These are phyloP conservation scores for Citrus cavaleriei DNA, from an alignment of 345 rosid genomes.

Conservation along the genomic window DNA sequence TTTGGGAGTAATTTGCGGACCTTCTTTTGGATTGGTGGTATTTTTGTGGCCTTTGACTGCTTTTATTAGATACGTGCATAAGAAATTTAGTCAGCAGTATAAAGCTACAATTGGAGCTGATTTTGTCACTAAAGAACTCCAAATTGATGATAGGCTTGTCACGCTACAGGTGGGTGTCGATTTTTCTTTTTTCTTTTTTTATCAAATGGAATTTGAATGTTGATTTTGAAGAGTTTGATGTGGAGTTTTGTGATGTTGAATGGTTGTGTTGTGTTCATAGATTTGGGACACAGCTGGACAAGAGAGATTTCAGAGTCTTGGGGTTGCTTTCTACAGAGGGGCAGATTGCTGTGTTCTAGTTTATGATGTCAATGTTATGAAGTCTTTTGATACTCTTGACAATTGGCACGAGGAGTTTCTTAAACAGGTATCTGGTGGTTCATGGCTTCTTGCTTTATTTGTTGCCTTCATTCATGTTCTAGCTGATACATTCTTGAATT, in stretches of 20 bases:
- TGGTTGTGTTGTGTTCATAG: slow-evolving; percentile 29
- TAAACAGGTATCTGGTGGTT: slow-evolving; percentile 60
- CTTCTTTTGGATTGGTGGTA: neutral
- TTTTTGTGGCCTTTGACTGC: slow-evolving; percentile 19
- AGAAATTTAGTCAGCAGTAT: slow-evolving; percentile 93
- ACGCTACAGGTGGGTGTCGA: slow-evolving; percentile 65
- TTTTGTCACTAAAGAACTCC: slow-evolving; percentile 97
- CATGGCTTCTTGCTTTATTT: neutral
- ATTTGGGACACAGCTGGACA: slow-evolving; percentile 99
- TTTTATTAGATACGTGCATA: slow-evolving; percentile 61
- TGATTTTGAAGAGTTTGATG: neutral
- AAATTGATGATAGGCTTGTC: slow-evolving; percentile 86
- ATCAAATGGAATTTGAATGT: neutral
- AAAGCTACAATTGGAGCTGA: slow-evolving; percentile 99
- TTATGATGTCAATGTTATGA: slow-evolving; percentile 86
- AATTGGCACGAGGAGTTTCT: slow-evolving; percentile 99
- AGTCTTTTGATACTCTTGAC: slow-evolving; percentile 85
- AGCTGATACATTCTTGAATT: neutral
- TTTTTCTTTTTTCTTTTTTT: neutral
- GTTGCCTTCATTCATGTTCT: neutral
- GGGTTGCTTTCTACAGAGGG: slow-evolving; percentile 96
- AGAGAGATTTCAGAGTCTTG: slow-evolving; percentile 95
- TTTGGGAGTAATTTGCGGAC: neutral
- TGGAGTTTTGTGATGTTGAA: neutral
- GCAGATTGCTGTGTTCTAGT: slow-evolving; percentile 95